Percentiles rank a stretch among this genome's conserved stretches.
phyloP scores from a whole-genome alignment of 805 yeast species.

The Candida quercuum region DNA sequence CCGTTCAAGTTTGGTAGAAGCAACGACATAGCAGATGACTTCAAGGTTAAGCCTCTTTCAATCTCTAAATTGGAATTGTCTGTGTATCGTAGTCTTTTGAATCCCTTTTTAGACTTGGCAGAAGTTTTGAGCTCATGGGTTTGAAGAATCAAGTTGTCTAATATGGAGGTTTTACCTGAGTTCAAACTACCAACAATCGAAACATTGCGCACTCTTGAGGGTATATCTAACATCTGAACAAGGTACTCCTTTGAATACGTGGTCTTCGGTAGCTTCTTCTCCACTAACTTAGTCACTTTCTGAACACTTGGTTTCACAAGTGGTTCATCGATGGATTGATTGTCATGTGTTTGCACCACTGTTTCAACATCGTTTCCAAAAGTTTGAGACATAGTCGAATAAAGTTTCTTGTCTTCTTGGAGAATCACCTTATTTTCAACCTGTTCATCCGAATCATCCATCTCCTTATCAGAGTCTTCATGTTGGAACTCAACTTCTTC shows the following conservation, averaged over 20 bases:
- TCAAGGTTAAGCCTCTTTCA: constrained; percentile 65
- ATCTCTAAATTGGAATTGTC: constrained; percentile 69
- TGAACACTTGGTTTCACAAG: constrained; percentile 49
- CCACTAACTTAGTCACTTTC: constrained; percentile 44
- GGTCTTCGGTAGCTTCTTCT: constrained; percentile 50
- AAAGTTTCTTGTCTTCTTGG: constrained; percentile 40
- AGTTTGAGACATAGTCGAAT: constrained; percentile 38
- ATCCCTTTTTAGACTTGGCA: constrained; percentile 44
- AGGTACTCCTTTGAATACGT: constrained; percentile 60
- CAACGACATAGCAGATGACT: constrained; percentile 55
- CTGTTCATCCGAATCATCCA: constrained; percentile 10
- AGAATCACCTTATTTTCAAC: constrained; percentile 27
- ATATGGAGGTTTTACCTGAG: constrained; percentile 79
- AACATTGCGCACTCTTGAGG: constrained; percentile 66
- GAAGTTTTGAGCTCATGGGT: constrained; percentile 52
- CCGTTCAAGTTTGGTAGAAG: constrained; percentile 47
- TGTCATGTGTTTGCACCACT: constrained; percentile 47
- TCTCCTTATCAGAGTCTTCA: constrained; percentile 24
- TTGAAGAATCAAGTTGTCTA: constrained; percentile 62
- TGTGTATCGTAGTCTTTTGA: constrained; percentile 66
- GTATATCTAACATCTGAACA: constrained; percentile 40
- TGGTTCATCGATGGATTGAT: constrained; percentile 54
- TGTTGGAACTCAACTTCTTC: constrained; percentile 12
- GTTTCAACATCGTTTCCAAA: constrained; percentile 66
- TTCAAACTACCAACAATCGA: constrained; percentile 77